Conservation (phyloP, 257 asterid genomes). For the Eustoma russellianum region DNA sequence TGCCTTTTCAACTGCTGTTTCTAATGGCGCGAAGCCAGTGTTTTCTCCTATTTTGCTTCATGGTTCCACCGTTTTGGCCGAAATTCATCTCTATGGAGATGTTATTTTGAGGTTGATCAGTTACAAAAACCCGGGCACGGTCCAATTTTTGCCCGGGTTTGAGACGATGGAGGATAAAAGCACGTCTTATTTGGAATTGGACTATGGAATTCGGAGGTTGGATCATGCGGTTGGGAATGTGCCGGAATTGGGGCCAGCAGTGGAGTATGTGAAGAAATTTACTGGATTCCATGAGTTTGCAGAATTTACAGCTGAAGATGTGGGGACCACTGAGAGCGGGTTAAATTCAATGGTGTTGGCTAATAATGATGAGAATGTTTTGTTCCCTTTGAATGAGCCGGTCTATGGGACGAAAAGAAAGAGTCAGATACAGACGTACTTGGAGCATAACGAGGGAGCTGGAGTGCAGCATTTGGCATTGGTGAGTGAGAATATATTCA, state of each 20-base stretch:
- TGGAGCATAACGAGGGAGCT: constrained; percentile 95
- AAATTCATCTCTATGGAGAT: constrained; percentile 72
- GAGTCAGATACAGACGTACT: constrained; percentile 93
- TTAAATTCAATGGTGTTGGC: constrained; percentile 80
- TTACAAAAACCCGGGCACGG: constrained; percentile 6
- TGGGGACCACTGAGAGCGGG: constrained; percentile 87
- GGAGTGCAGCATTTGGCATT: constrained; percentile 94
- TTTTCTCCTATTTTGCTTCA: constrained; percentile 36
- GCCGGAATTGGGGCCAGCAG: constrained; percentile 47
- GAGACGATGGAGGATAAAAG: constrained; percentile 29
- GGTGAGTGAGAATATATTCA: constrained; percentile 58
- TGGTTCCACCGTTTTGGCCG: constrained; percentile 42
- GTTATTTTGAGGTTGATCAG: constrained; percentile 64
- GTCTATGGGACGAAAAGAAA: constrained; percentile 78
- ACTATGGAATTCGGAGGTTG: constrained; percentile 66
- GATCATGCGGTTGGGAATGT: constrained; percentile 95
- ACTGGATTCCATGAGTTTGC: constrained; percentile 92
- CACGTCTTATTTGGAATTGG: constrained; percentile 36
- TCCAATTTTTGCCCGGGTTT: constrained; percentile 55
- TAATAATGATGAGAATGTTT: constrained; percentile 63
- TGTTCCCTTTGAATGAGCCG: constrained; percentile 82
- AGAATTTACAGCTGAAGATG: constrained; percentile 74
- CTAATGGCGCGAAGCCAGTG: constrained; percentile 62
- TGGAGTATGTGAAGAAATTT: constrained; percentile 56
- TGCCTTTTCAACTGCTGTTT: constrained; percentile 46